Conservation (phyloP, 2,329 filamentous ascomycete genomes). For the Cladosporium phlei region DNA sequence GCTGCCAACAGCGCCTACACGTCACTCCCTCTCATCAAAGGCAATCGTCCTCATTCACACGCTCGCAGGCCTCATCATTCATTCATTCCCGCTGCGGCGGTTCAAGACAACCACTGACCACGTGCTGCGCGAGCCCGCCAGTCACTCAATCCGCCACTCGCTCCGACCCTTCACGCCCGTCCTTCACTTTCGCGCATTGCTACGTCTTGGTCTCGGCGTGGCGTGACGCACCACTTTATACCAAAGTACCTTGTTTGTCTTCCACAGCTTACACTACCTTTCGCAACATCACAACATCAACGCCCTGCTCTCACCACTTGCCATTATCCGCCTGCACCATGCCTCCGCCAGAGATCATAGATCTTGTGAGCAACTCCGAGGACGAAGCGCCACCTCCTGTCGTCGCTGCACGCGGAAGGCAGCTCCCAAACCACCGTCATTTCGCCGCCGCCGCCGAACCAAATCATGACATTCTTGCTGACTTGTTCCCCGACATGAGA, state of each 20-base stretch:
- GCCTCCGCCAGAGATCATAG: slow-evolving; percentile 19
- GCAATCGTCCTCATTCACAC: not conserved
- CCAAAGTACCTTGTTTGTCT: not conserved
- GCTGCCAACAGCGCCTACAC: slow-evolving; percentile 8
- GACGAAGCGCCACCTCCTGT: slow-evolving; percentile 14
- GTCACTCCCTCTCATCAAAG: slow-evolving; percentile 1
- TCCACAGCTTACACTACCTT: not conserved
- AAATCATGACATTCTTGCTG: no score
- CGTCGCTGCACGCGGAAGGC: not conserved
- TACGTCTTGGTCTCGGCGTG: not conserved
- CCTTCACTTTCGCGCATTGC: not conserved
- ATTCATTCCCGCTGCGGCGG: not conserved
- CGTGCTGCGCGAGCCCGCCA: not conserved
- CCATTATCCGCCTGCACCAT: slow-evolving; percentile 1
- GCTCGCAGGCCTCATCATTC: not conserved
- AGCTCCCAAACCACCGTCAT: no score
- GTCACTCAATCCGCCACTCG: slow-evolving; percentile 2
- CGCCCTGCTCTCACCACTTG: not conserved
- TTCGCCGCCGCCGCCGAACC: no score
- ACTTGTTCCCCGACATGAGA: not conserved
- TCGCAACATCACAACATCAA: not conserved
- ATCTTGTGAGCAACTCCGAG: slow-evolving; percentile 22
- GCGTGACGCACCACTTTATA: not conserved
- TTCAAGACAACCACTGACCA: not conserved
- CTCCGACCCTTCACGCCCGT: not conserved